These are phyloP conservation scores for Aristolochia contorta DNA, from an alignment of 164 flowering plant genomes.

Conservation along the genomic window DNA sequence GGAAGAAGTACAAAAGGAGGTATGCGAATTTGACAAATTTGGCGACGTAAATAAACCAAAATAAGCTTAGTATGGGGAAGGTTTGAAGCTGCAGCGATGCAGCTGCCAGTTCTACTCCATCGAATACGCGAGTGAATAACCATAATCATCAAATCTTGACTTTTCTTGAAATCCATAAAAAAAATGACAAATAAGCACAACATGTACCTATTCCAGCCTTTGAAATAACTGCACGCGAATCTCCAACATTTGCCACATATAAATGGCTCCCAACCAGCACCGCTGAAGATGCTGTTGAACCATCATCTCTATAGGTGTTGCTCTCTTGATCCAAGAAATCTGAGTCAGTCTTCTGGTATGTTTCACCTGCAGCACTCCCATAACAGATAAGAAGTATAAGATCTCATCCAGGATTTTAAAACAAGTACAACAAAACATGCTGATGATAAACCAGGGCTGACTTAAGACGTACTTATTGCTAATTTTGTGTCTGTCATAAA, in stretches of 20 bases:
- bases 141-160: no score
- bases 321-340: conserved; percentile 80
- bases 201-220: conserved; percentile 75
- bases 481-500: conserved; percentile 63
- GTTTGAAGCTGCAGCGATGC: no score
- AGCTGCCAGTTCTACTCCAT: no score
- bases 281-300: conserved; percentile 97
- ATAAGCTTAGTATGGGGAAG: no score
- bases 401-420: not conserved
- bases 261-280: conserved; percentile 79
- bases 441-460: no score
- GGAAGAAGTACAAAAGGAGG: no score
- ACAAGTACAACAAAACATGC: not conserved
- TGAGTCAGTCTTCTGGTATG: conserved; percentile 68
- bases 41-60: no score
- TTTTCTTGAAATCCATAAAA: no score
- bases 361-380: conserved; percentile 51
- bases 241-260: conserved; percentile 98
- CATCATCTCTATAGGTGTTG: conserved; percentile 87
- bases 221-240: conserved; percentile 85
- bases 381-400: not conserved
- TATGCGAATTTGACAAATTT: no score
- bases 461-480: conserved; percentile 68
- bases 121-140: no score
- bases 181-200: not conserved